phyloP scores from a whole-genome alignment of 106 monocot species.

The Allium sativum region DNA sequence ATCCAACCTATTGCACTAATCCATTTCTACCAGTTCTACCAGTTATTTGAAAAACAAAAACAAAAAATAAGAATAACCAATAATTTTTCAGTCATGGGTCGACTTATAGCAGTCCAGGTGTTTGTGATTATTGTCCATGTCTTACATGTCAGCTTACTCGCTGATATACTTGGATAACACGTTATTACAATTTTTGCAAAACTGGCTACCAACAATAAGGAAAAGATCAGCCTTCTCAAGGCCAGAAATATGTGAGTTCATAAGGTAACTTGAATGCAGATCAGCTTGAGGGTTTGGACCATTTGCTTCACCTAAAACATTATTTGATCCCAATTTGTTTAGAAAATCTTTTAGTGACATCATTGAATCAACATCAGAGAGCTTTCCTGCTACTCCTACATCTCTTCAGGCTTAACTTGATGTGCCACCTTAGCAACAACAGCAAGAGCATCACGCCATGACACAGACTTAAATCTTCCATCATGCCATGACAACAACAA shows the following conservation, averaged over 20 bases:
- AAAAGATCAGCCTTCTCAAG: conserved; percentile 90
- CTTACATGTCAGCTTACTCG: no score
- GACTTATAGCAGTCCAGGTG: no score
- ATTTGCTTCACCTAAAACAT: conserved; percentile 80
- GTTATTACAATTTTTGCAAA: conserved; percentile 1
- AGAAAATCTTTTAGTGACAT: conserved; percentile 93
- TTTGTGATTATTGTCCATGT: no score
- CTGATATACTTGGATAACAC: not conserved
- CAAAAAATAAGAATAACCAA: no score
- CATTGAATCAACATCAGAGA: conserved; percentile 99
- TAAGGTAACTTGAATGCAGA: conserved; percentile 56
- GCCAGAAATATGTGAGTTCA: conserved; percentile 87
- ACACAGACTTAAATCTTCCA: no score
- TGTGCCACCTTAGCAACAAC: conserved; percentile 76
- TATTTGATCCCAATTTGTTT: conserved; percentile 85
- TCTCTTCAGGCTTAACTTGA: conserved; percentile 86
- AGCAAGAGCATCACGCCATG: conserved; percentile 88
- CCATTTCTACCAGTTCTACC: not conserved
- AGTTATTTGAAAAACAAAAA: not conserved
- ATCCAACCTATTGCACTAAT: no score
- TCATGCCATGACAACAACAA: no score
- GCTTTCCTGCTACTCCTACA: conserved; percentile 82
- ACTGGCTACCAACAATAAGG: conserved; percentile 88
- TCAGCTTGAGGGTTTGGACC: conserved; percentile 69
- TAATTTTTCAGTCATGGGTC: no score